Percentiles rank a stretch among this genome's conserved stretches.
phyloP scores from a whole-genome alignment of 371 early-diverging fungal genomes.

The Lichtheimia ramosa region DNA sequence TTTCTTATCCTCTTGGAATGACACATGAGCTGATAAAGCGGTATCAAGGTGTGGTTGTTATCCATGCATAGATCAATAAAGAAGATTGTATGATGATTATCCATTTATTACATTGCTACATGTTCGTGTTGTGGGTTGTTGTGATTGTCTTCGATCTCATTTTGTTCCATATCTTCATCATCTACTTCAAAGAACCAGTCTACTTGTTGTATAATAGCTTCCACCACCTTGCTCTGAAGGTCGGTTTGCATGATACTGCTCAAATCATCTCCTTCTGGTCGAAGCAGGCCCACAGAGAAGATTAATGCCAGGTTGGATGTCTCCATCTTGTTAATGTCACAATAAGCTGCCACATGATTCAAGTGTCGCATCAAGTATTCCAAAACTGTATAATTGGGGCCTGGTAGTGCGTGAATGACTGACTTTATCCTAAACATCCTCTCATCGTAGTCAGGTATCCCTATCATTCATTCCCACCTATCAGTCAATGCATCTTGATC shows the following conservation, averaged over 20 bases:
- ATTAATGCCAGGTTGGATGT: slow-evolving; percentile 81
- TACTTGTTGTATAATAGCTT: slow-evolving; percentile 59
- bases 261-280: slow-evolving; percentile 49
- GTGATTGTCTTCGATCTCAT: no score
- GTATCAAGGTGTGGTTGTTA: no score
- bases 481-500: background rate
- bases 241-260: slow-evolving; percentile 57
- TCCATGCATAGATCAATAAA: no score
- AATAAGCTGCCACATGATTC: slow-evolving; percentile 57
- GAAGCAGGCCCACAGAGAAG: slow-evolving; percentile 68
- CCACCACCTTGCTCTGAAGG: slow-evolving; percentile 55
- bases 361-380: slow-evolving; percentile 76
- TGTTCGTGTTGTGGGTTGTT: no score
- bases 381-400: slow-evolving; percentile 66
- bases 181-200: slow-evolving; percentile 63
- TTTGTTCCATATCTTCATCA: slow-evolving; percentile 7
- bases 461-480: slow-evolving; percentile 18
- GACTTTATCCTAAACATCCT: slow-evolving; percentile 71
- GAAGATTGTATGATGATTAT: no score
- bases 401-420: slow-evolving; percentile 71
- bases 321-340: slow-evolving; percentile 87
- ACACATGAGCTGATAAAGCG: no score
- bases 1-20: no score
- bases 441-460: slow-evolving; percentile 72
- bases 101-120: no score